phyloP scores from a whole-genome alignment of 2,329 filamentous ascomycete genomes.

The Cladosporium velox region DNA sequence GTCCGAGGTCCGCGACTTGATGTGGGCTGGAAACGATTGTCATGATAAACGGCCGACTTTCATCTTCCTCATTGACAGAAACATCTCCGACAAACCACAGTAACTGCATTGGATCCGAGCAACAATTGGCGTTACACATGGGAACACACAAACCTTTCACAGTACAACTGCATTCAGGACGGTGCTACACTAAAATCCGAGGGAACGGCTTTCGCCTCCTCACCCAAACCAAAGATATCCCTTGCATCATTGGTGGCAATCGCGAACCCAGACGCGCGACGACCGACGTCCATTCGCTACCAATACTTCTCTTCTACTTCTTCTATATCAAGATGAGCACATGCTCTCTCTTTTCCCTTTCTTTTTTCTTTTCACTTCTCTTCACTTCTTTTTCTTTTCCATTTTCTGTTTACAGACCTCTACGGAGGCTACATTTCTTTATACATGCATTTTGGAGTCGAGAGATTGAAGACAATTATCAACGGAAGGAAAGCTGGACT shows the following conservation, averaged over 20 bases:
- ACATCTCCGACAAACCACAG: background rate
- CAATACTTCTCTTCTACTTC: slow-evolving; percentile 1
- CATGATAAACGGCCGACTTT: slow-evolving; percentile 8
- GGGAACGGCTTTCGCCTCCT: slow-evolving; percentile 7
- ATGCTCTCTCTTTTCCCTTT: background rate
- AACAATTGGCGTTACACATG: background rate
- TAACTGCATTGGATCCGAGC: background rate
- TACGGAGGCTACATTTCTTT: background rate
- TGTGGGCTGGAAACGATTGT: background rate
- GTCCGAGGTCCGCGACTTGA: slow-evolving; percentile 7
- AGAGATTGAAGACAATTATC: background rate
- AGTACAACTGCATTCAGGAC: background rate
- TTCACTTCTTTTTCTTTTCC: background rate
- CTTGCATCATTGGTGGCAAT: slow-evolving; percentile 10
- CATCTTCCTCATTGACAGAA: background rate
- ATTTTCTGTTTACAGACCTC: background rate
- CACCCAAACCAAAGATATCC: slow-evolving; percentile 5
- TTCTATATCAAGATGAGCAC: background rate
- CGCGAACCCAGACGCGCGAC: slow-evolving; percentile 20
- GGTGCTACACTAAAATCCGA: background rate
- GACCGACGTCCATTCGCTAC: slow-evolving; percentile 13
- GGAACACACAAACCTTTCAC: background rate
- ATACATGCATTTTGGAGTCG: background rate
- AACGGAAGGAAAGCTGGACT: slow-evolving; percentile 13
- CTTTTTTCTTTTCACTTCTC: background rate